These are phyloP conservation scores for Rheum nobile DNA, from an alignment of 148 eudicot genomes.

Conservation along the genomic window DNA sequence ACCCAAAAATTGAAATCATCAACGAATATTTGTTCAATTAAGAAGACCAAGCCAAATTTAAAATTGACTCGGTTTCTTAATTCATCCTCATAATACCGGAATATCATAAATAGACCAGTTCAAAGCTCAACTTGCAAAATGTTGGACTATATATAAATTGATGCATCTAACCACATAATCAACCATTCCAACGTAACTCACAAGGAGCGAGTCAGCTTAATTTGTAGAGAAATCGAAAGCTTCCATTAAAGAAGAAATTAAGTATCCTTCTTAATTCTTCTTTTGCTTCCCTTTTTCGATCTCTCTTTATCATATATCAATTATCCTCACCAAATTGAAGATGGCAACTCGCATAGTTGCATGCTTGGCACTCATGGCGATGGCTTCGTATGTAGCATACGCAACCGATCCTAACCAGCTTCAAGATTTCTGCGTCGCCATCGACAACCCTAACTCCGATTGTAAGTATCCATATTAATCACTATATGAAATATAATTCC, in stretches of 20 bases:
- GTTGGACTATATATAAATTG: neutral
- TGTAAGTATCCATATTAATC: neutral
- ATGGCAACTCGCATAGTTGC: neutral
- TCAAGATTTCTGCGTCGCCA: constrained; percentile 5
- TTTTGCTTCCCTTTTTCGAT: neutral
- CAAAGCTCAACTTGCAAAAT: neutral
- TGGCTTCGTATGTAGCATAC: neutral
- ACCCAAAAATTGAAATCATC: neutral
- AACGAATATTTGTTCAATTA: neutral
- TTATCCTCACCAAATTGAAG: neutral
- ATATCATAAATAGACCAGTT: neutral
- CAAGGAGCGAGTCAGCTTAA: neutral
- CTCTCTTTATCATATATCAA: neutral
- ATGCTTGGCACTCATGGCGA: neutral
- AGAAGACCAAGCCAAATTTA: neutral
- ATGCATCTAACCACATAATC: neutral
- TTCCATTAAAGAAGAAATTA: neutral
- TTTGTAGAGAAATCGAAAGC: neutral
- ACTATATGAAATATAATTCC: too few relatives aligned
- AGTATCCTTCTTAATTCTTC: neutral
- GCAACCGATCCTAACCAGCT: constrained; percentile 9
- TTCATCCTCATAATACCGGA: neutral
- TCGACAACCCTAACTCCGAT: neutral
- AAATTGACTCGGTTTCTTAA: neutral
- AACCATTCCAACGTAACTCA: neutral